A percentile compares a stretch with the other conserved stretches of the same genome.
Conservation (phyloP, 2,329 filamentous ascomycete species). For the Ophiocordyceps sinensis region DNA sequence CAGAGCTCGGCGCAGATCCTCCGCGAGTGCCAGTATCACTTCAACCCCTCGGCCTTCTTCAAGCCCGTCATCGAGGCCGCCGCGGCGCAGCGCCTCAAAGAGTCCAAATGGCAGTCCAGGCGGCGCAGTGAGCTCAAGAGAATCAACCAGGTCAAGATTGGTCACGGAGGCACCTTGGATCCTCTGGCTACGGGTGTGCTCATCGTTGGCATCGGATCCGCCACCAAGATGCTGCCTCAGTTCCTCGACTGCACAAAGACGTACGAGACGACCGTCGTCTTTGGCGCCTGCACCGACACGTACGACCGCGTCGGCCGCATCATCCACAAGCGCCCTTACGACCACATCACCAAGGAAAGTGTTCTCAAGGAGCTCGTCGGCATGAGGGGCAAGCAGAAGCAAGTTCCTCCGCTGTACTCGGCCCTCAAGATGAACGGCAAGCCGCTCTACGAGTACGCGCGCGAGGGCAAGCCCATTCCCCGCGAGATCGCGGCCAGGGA, state of each 20-base stretch:
- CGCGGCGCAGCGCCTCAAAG: constrained; percentile 35
- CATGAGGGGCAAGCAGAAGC: constrained; percentile 74
- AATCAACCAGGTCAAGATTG: constrained; percentile 70
- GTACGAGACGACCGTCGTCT: constrained; percentile 80
- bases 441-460: constrained; percentile 88
- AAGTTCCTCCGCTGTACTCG: constrained; percentile 85
- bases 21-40: constrained; percentile 70
- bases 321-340: constrained; percentile 58
- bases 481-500: constrained; percentile 68
- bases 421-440: constrained; percentile 90
- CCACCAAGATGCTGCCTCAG: constrained; percentile 65
- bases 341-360: constrained; percentile 63
- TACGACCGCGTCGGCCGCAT: constrained; percentile 83
- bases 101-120: constrained; percentile 43
- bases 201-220: constrained; percentile 73
- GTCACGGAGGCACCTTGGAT: constrained; percentile 90
- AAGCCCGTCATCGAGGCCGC: constrained; percentile 59
- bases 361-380: constrained; percentile 62
- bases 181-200: constrained; percentile 88
- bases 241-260: constrained; percentile 86
- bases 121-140: constrained; percentile 43
- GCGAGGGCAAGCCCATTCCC: constrained; percentile 76
- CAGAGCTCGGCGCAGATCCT: constrained; percentile 84
- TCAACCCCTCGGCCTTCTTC: constrained; percentile 72
- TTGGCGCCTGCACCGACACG: constrained; percentile 83